Conservation (phyloP, 2,329 filamentous ascomycete species). For the Byssochlamys sp. region DNA sequence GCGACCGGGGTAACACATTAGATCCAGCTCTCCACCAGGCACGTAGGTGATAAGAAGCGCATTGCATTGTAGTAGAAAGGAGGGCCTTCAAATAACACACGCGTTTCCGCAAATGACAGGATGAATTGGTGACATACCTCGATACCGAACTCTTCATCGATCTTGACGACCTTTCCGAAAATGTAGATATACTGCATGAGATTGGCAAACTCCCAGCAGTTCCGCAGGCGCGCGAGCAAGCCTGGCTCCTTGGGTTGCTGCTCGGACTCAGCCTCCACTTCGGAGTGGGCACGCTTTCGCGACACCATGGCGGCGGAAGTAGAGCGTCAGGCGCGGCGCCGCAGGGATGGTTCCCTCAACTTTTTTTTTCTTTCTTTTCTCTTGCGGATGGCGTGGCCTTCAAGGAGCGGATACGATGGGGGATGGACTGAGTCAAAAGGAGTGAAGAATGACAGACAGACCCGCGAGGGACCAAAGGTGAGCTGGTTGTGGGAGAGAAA, state of each 20-base stretch:
- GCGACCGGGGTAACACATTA: constrained; percentile 7
- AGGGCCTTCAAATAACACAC: background rate
- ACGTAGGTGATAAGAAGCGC: background rate
- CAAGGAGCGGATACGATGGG: constrained; percentile 2
- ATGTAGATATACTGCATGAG: constrained; percentile 87
- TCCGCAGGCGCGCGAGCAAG: constrained; percentile 61
- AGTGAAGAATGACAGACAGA: constrained; percentile 2
- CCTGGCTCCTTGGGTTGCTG: constrained; percentile 30
- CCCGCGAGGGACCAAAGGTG: background rate
- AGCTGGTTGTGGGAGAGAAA: background rate
- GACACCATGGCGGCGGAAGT: constrained; percentile 39
- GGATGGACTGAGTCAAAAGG: background rate
- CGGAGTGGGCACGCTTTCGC: constrained; percentile 48
- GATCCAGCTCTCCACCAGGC: background rate
- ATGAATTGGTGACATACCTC: constrained; percentile 54
- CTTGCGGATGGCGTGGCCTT: background rate
- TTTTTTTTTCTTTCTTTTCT: background rate
- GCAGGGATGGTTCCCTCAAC: constrained; percentile 3
- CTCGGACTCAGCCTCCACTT: constrained; percentile 43
- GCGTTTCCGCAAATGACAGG: constrained; percentile 9
- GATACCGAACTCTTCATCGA: constrained; percentile 78
- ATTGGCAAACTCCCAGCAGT: constrained; percentile 92
- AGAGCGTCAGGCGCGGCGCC: constrained; percentile 19
- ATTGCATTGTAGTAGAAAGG: background rate
- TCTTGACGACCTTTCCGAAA: constrained; percentile 81